Conservation (phyloP, 1,284 basidiomycete genomes). For the Cutaneotrichosporon sp. region DNA sequence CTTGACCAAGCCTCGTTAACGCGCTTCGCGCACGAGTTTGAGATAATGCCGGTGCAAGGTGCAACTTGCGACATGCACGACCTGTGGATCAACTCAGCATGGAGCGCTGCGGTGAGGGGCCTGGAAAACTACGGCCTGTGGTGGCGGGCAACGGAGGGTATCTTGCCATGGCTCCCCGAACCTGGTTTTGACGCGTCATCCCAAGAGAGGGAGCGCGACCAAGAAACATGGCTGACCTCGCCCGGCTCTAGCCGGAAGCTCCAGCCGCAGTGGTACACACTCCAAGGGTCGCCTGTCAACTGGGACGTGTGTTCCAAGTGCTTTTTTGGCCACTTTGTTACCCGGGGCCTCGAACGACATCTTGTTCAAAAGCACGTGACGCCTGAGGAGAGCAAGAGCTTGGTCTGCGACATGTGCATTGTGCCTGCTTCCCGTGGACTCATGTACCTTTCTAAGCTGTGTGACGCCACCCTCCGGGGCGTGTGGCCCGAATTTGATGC, state of each 20-base stretch:
- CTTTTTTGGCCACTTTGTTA: background rate
- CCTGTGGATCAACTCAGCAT: too few species aligned
- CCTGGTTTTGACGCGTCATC: too few species aligned
- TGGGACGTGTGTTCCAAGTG: too few species aligned
- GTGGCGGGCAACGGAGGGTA: too few species aligned
- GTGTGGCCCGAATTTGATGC: background rate
- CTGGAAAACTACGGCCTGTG: background rate
- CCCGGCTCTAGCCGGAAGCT: too few species aligned
- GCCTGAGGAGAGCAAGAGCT: background rate
- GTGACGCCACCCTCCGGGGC: background rate
- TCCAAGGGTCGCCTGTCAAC: too few species aligned
- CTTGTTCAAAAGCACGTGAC: background rate
- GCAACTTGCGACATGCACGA: background rate
- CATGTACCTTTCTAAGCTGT: background rate
- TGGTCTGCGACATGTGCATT: background rate
- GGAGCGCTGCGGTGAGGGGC: background rate
- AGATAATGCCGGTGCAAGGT: background rate
- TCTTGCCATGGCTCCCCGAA: too few species aligned
- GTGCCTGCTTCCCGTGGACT: background rate
- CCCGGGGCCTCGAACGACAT: background rate
- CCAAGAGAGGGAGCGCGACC: too few species aligned
- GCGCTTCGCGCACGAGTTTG: background rate
- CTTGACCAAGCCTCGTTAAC: background rate
- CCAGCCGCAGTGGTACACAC: background rate
- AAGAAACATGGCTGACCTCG: too few species aligned